phyloP scores from a whole-genome alignment of 2,329 filamentous ascomycete species.

The Claviceps paspali region DNA sequence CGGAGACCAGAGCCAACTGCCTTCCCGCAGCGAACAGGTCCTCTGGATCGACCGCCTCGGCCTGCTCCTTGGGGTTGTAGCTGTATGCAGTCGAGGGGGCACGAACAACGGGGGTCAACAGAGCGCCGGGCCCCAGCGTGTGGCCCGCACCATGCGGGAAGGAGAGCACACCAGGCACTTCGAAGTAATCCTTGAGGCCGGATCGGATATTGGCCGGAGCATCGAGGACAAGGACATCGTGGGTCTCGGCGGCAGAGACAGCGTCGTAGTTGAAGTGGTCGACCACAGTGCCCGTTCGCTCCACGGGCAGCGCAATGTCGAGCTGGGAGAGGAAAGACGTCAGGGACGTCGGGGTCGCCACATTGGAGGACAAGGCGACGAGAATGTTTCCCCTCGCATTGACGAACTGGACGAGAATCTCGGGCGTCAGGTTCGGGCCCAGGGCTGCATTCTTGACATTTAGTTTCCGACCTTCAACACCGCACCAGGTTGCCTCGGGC shows the following conservation, averaged over 20 bases:
- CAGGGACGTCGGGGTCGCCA: conserved; percentile 55
- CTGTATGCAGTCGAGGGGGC: conserved; percentile 78
- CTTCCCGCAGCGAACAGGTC: conserved; percentile 73
- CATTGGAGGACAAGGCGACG: conserved; percentile 61
- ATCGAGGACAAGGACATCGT: conserved; percentile 75
- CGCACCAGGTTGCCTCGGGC: too few species aligned
- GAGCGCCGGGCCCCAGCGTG: conserved; percentile 59
- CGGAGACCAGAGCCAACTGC: conserved; percentile 73
- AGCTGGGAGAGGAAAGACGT: conserved; percentile 71
- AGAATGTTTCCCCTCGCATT: conserved; percentile 87
- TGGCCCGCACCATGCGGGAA: conserved; percentile 72
- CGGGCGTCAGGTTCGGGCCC: conserved; percentile 75
- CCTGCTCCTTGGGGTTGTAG: conserved; percentile 84
- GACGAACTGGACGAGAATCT: conserved; percentile 76
- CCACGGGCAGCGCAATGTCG: conserved; percentile 73
- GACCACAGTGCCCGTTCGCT: conserved; percentile 72
- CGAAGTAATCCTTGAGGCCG: conserved; percentile 66
- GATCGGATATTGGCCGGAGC: conserved; percentile 48
- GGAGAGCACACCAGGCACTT: conserved; percentile 46
- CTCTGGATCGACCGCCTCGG: conserved; percentile 45
- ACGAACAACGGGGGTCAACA: conserved; percentile 68
- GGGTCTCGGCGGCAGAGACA: conserved; percentile 59
- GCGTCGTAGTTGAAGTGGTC: conserved; percentile 94
- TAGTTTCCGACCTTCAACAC: too few species aligned
- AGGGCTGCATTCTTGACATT: conserved; percentile 40